Evolutionary conservation across 2,329 filamentous ascomycete species (phyloP).

Genomic region (Orbilia brochopaga): DNA sequence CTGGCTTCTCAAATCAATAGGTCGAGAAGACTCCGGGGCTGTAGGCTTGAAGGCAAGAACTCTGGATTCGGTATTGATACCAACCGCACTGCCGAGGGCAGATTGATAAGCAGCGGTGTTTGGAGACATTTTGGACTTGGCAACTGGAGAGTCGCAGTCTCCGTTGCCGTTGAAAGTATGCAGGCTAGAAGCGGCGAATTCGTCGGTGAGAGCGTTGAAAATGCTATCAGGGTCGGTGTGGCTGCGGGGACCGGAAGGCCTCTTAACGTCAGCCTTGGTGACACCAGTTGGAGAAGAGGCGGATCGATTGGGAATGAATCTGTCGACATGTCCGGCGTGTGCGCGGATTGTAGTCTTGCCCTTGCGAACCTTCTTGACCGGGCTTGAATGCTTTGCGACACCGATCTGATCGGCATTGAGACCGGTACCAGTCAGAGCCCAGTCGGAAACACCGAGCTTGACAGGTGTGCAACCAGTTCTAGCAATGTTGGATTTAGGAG

Average conservation of each 20-base stretch:
- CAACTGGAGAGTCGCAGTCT: slow-evolving; percentile 66
- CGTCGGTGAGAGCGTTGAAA: slow-evolving; percentile 73
- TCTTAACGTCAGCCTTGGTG: slow-evolving; percentile 75
- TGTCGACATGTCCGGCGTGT: slow-evolving; percentile 68
- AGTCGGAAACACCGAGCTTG: slow-evolving; percentile 89
- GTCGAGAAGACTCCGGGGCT: slow-evolving; percentile 96
- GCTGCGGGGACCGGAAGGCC: slow-evolving; percentile 62
- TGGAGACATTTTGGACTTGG: slow-evolving; percentile 45
- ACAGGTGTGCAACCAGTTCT: slow-evolving; percentile 73
- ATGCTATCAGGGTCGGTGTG: slow-evolving; percentile 72
- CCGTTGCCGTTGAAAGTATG: slow-evolving; percentile 69
- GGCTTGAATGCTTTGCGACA: slow-evolving; percentile 61
- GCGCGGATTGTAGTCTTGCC: slow-evolving; percentile 81
- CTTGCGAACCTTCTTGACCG: slow-evolving; percentile 64
- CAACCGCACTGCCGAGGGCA: slow-evolving; percentile 86
- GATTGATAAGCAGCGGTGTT: slow-evolving; percentile 84
- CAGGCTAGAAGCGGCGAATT: slow-evolving; percentile 74
- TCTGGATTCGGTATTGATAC: slow-evolving; percentile 88
- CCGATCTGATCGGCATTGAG: slow-evolving; percentile 57
- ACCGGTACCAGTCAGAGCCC: slow-evolving; percentile 84
- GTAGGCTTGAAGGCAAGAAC: slow-evolving; percentile 99
- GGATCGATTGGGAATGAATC: slow-evolving; percentile 92
- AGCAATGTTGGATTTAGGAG: slow-evolving; percentile 95
- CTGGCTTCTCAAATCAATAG: slow-evolving; percentile 93
- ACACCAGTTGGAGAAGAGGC: slow-evolving; percentile 83